Percentiles rank a stretch among this genome's conserved stretches.
Evolutionary conservation across 441 rosid species (phyloP).

Genomic region (Erodium trifolium): DNA sequence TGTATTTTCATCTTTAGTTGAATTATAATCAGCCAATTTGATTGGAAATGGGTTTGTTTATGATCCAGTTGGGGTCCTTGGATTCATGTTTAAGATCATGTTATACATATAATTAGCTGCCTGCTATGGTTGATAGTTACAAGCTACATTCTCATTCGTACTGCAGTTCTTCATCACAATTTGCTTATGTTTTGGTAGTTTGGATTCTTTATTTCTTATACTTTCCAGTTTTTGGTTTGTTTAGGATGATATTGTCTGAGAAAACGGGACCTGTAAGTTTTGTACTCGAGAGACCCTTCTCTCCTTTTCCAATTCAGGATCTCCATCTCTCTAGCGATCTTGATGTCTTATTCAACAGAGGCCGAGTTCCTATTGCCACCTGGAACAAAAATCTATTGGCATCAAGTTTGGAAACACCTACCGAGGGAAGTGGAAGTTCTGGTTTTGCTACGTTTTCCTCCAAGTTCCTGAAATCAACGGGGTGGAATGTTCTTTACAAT

Average conservation of each 20-base stretch:
- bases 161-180: no score
- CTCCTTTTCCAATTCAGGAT: slow-evolving; percentile 71
- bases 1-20: not conserved
- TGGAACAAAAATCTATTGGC: slow-evolving; percentile 53
- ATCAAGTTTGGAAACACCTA: slow-evolving; percentile 39
- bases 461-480: slow-evolving; percentile 45
- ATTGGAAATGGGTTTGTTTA: not conserved
- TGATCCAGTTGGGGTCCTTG: not conserved
- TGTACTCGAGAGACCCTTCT: slow-evolving; percentile 77
- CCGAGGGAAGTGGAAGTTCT: slow-evolving; percentile 51
- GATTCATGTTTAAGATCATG: not conserved
- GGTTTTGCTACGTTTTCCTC: slow-evolving; percentile 74
- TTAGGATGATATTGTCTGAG: slow-evolving; percentile 64
- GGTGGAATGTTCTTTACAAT: slow-evolving; percentile 47
- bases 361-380: slow-evolving; percentile 60
- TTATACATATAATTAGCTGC: not conserved
- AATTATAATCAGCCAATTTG: not conserved
- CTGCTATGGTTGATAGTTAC: not conserved
- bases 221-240: slow-evolving; percentile 29
- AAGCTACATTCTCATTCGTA: no score
- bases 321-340: slow-evolving; percentile 40
- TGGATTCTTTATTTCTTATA: no score
- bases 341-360: slow-evolving; percentile 65
- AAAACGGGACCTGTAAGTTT: slow-evolving; percentile 54
- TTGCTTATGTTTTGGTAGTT: not conserved